Percentiles rank a stretch among this genome's conserved stretches.
Evolutionary conservation across 768 basidiomycete species (phyloP).

Genomic region (Boletus fagicola): DNA sequence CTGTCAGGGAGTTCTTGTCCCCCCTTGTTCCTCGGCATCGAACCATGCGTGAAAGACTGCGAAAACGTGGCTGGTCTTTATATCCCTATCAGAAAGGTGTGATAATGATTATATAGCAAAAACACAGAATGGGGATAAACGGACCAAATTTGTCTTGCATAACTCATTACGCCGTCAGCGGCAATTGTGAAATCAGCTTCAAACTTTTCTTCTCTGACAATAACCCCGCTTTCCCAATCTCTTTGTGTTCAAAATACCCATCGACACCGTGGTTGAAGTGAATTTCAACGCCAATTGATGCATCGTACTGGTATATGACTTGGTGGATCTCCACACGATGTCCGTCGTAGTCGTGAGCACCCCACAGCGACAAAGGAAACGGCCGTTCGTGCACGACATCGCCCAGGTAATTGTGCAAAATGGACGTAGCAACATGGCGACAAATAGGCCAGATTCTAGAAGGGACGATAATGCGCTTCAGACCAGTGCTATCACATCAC

Average conservation of each 20-base stretch:
- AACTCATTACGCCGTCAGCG: constrained; percentile 26
- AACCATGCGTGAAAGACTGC: constrained; percentile 28
- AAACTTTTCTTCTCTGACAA: constrained; percentile 10
- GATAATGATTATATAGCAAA: background rate
- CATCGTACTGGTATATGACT: constrained; percentile 20
- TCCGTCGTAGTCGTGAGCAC: constrained; percentile 26
- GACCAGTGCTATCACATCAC: constrained; percentile 9
- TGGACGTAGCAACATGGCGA: constrained; percentile 12
- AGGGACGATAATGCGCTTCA: constrained; percentile 14
- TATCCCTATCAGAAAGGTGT: constrained; percentile 15
- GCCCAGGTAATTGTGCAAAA: constrained; percentile 22
- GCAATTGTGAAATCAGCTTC: constrained; percentile 23
- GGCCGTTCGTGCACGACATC: constrained; percentile 19
- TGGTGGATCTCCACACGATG: constrained; percentile 28
- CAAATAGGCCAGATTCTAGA: constrained; percentile 26
- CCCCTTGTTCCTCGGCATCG: constrained; percentile 16
- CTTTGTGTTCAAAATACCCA: constrained; percentile 19
- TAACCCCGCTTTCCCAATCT: constrained; percentile 12
- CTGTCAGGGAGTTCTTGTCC: constrained; percentile 18
- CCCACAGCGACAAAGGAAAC: constrained; percentile 12
- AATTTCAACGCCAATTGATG: constrained; percentile 19
- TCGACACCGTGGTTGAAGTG: constrained; percentile 18
- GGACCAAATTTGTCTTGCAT: constrained; percentile 19
- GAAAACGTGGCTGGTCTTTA: constrained; percentile 14
- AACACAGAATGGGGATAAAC: constrained; percentile 7